These are phyloP conservation scores for Juglanconis juglandina DNA, from an alignment of 2,329 filamentous ascomycete species.

Conservation along the genomic window DNA sequence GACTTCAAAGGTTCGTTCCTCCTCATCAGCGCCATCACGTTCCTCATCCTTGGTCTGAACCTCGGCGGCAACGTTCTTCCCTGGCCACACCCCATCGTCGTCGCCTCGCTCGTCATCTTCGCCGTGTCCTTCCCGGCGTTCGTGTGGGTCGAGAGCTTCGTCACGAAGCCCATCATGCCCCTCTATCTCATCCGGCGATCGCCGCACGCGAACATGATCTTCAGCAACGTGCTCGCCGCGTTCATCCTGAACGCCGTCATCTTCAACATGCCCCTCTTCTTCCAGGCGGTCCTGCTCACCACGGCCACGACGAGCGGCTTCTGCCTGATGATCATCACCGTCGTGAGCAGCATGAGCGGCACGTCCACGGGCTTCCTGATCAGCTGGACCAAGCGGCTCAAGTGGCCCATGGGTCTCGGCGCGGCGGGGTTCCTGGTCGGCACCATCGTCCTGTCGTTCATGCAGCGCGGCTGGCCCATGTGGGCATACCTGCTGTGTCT, in stretches of 20 bases:
- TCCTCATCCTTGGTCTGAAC: conserved; percentile 58
- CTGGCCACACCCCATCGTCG: conserved; percentile 58
- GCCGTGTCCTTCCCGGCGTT: conserved; percentile 47
- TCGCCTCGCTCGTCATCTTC: conserved; percentile 48
- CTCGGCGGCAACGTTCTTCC: conserved; percentile 62
- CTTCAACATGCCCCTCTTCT: conserved; percentile 70
- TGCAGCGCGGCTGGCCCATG: conserved; percentile 50
- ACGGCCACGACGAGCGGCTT: conserved; percentile 70
- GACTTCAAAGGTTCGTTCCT: conserved; percentile 54
- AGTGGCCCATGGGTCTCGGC: conserved; percentile 56
- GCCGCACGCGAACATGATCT: conserved; percentile 56
- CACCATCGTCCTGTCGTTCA: conserved; percentile 43
- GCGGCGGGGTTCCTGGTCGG: conserved; percentile 47
- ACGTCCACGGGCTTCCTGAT: conserved; percentile 61
- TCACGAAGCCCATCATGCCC: conserved; percentile 57
- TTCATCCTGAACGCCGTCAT: conserved; percentile 53
- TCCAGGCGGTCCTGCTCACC: conserved; percentile 70
- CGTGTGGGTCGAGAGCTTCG: conserved; percentile 49
- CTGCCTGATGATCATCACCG: conserved; percentile 62
- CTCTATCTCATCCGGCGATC: conserved; percentile 46
- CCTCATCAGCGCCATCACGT: conserved; percentile 51
- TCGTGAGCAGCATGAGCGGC: conserved; percentile 53
- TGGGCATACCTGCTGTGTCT: conserved; percentile 54
- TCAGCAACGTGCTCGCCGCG: conserved; percentile 51
- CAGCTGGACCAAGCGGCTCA: conserved; percentile 55